Evolutionary conservation across 192 early-diverging fungal species (phyloP).

Genomic region (Backusella australiensis): DNA sequence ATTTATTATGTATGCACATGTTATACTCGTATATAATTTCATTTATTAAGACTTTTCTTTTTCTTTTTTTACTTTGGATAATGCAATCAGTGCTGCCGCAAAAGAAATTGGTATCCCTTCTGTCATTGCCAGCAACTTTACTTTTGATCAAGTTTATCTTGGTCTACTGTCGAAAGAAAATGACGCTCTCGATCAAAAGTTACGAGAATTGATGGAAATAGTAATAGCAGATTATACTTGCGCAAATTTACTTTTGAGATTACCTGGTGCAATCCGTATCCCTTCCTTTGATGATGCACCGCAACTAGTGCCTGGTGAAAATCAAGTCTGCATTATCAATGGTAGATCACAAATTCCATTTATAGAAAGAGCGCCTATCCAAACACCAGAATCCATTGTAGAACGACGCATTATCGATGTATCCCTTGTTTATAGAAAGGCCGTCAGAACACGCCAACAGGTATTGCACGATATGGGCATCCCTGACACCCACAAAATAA

Average conservation of each 20-base stretch:
- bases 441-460: constrained; percentile 36
- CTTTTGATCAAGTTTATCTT: constrained; percentile 57
- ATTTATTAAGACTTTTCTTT: neutral
- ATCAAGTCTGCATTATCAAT: constrained; percentile 25
- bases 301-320: constrained; percentile 14
- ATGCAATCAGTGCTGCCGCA: constrained; percentile 47
- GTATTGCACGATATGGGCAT: constrained; percentile 45
- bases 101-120: constrained; percentile 47
- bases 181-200: constrained; percentile 44
- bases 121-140: constrained; percentile 57
- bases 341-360: constrained; percentile 27
- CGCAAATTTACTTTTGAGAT: constrained; percentile 46
- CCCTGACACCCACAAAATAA: constrained; percentile 45
- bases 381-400: neutral
- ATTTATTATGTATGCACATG: neutral
- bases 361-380: constrained; percentile 15
- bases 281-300: constrained; percentile 49
- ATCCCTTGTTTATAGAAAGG: constrained; percentile 54
- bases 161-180: constrained; percentile 47
- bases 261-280: constrained; percentile 57
- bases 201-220: constrained; percentile 32
- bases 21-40: neutral
- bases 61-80: neutral
- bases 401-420: constrained; percentile 51
- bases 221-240: constrained; percentile 52